These are phyloP conservation scores for Craterostigma plantagineum DNA, from an alignment of 257 asterid species.

Conservation along the genomic window DNA sequence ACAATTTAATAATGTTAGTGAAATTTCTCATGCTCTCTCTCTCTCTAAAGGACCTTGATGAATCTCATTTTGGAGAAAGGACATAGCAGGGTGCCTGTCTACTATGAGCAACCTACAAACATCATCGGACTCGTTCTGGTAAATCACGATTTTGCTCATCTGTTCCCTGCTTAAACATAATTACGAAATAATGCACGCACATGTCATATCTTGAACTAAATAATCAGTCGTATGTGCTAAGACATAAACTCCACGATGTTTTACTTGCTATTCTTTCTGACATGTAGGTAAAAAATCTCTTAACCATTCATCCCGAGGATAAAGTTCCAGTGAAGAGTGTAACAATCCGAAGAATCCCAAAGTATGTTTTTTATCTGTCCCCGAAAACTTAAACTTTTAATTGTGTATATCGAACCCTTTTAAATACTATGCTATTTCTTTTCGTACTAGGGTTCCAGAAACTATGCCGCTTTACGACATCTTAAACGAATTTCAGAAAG, in stretches of 20 bases:
- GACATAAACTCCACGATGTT: too few species aligned
- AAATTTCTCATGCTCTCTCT: slow-evolving; percentile 2
- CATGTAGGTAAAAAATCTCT: slow-evolving; percentile 67
- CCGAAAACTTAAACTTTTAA: neutral
- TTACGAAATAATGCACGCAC: neutral
- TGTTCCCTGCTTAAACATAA: slow-evolving; percentile 1
- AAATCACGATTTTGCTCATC: slow-evolving; percentile 2
- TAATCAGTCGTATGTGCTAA: too few species aligned
- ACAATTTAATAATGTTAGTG: too few species aligned
- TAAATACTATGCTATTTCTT: neutral
- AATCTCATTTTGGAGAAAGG: slow-evolving; percentile 48
- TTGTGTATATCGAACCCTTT: neutral
- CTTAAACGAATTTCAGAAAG: slow-evolving; percentile 94
- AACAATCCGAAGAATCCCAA: slow-evolving; percentile 80
- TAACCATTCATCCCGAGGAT: slow-evolving; percentile 78
- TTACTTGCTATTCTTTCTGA: slow-evolving; percentile 2
- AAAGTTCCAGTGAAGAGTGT: slow-evolving; percentile 73
- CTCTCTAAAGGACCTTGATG: slow-evolving; percentile 35
- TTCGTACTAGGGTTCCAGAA: slow-evolving; percentile 51
- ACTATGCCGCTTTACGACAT: slow-evolving; percentile 82
- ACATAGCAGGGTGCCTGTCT: slow-evolving; percentile 67
- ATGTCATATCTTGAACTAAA: neutral
- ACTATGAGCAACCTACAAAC: slow-evolving; percentile 40
- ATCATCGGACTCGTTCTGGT: slow-evolving; percentile 75
- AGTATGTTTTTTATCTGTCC: slow-evolving; percentile 25